Conservation (phyloP, 495 filamentous ascomycete genomes). For the Penicillium argentinense region DNA sequence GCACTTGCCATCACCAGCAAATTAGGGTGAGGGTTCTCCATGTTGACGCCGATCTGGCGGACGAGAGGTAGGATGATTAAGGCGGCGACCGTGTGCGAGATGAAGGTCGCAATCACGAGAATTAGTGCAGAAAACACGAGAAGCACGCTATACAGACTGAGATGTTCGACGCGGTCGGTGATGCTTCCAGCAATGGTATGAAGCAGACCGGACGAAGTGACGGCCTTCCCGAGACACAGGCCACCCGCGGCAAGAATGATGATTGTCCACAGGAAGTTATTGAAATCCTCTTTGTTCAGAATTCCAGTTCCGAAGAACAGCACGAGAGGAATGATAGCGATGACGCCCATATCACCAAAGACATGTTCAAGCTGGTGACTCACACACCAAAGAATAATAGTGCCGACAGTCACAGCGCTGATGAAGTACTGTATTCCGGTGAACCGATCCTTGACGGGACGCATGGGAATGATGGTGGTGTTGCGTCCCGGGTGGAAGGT, state of each 20-base stretch:
- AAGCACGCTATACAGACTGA: slow-evolving; percentile 84
- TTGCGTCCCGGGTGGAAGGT: slow-evolving; percentile 82
- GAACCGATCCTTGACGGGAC: slow-evolving; percentile 83
- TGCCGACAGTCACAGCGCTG: slow-evolving; percentile 74
- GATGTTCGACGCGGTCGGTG: slow-evolving; percentile 66
- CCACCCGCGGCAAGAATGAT: slow-evolving; percentile 97
- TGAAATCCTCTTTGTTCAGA: slow-evolving; percentile 98
- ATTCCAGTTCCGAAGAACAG: slow-evolving; percentile 97
- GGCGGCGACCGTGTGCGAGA: slow-evolving; percentile 95
- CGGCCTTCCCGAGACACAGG: slow-evolving; percentile 88
- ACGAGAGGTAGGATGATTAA: slow-evolving; percentile 94
- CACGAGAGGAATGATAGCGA: slow-evolving; percentile 93
- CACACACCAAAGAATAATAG: slow-evolving; percentile 90
- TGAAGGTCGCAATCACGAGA: slow-evolving; percentile 94
- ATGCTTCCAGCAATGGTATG: slow-evolving; percentile 81
- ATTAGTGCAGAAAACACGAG: slow-evolving; percentile 85
- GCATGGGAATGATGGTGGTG: slow-evolving; percentile 89
- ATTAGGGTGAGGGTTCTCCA: slow-evolving; percentile 90
- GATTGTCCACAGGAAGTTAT: slow-evolving; percentile 99
- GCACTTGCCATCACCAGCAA: slow-evolving; percentile 85
- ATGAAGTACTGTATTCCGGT: slow-evolving; percentile 94
- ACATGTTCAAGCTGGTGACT: slow-evolving; percentile 81
- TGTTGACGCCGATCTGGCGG: slow-evolving; percentile 73
- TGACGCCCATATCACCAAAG: slow-evolving; percentile 97
- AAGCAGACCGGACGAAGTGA: slow-evolving; percentile 89